Conservation (phyloP, 2,329 filamentous ascomycete genomes). For the Paracorniculantispora psalliotae region DNA sequence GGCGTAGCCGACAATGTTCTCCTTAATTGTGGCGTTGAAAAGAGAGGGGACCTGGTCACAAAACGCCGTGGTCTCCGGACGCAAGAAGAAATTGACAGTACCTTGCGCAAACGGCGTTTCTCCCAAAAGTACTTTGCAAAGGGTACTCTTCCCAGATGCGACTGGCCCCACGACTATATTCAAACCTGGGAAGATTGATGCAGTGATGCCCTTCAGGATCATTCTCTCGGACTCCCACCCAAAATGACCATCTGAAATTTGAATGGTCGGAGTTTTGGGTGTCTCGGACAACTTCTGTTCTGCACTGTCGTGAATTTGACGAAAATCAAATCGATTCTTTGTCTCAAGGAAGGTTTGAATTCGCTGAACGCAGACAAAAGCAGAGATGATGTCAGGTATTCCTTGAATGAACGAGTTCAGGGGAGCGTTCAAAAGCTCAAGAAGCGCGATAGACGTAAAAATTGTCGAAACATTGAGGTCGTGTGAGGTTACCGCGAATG, state of each 20-base stretch:
- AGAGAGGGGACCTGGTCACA: slow-evolving; percentile 23
- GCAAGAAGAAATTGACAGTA: background rate
- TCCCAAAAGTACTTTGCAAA: slow-evolving; percentile 30
- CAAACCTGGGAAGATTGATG: slow-evolving; percentile 23
- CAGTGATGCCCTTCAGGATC: slow-evolving; percentile 26
- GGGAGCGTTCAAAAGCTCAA: slow-evolving; percentile 2
- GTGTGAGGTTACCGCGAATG: slow-evolving; percentile 26
- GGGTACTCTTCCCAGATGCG: slow-evolving; percentile 36
- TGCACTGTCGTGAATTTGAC: background rate
- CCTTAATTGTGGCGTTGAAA: slow-evolving; percentile 19
- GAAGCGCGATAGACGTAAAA: slow-evolving; percentile 23
- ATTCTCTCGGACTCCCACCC: slow-evolving; percentile 27
- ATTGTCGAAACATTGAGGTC: slow-evolving; percentile 24
- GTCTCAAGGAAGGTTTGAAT: slow-evolving; percentile 13
- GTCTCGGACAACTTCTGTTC: slow-evolving; percentile 21
- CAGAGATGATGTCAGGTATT: background rate
- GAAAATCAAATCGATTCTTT: slow-evolving; percentile 14
- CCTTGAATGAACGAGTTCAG: slow-evolving; percentile 14
- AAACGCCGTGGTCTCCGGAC: slow-evolving; percentile 16
- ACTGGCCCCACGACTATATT: slow-evolving; percentile 34
- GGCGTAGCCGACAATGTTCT: slow-evolving; percentile 21
- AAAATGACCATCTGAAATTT: slow-evolving; percentile 34
- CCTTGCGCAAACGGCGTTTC: slow-evolving; percentile 15
- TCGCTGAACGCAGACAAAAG: slow-evolving; percentile 6
- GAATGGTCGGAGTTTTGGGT: slow-evolving; percentile 23